Evolutionary conservation across 192 early-diverging fungal species (phyloP), one percentile per base, ranked within the genome.

Genomic region (Spizellomyces punctatus): DNA sequence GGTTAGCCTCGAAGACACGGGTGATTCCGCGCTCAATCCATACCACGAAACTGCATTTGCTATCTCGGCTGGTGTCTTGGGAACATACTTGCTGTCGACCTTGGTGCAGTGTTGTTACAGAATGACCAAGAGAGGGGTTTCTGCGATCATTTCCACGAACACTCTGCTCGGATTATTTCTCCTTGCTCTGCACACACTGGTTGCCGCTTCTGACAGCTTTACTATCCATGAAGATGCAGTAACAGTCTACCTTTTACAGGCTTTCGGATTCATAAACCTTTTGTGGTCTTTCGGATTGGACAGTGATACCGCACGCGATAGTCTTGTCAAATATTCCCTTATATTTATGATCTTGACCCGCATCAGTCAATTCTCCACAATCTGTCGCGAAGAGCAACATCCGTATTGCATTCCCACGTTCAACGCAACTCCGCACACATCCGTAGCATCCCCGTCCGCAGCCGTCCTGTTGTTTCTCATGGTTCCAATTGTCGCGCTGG

Each of bases 311-410:
- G 41, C 52, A 21, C 58, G 72, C 14, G 72, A 69, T 36, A 59
- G 59, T 0, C 67, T 82, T 9, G 46, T 79, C 47, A 17, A 22
- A 6, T 46, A 64, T 70, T 56, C 76, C 5, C 6, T 69, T 27
- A 9, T 67, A 6, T 79, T 82, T 60, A 79, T 82, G 71, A 49
- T 79, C 6, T 83, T 91, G 16, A 82, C 91, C 47, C 81, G 83
- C 1, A 63, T 92, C 36, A 89, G 83, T 10, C 74, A 89, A 4
- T 47, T 85, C 5, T 82, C 81, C 2, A 93, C 90, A 5, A 86
- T 95, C 27, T 99, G 96, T 66, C 90, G 95, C 22, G 93, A 93
- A 66, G 96, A 98, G 65, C 93, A 96, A 79, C 78, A 87, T 6
- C 88, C 89, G 5, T 72, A 84, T 47, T 98, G 96, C 75, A 74